Evolutionary conservation across 768 basidiomycete species (phyloP).

Genomic region (Mycena crocata): DNA sequence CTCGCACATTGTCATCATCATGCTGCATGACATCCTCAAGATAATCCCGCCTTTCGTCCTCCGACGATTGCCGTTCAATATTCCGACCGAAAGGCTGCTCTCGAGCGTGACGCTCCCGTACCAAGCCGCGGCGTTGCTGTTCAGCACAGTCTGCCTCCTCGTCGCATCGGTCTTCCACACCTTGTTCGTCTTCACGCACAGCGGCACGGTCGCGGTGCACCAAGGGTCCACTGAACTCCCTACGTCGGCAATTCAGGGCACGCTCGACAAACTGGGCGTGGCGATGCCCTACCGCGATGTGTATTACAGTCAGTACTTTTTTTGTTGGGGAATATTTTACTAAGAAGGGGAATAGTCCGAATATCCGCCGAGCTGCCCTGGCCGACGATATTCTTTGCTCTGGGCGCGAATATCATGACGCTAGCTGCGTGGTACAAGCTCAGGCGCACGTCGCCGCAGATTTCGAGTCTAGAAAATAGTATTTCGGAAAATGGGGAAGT

Average conservation of each 20-base stretch:
- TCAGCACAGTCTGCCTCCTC: constrained; percentile 13
- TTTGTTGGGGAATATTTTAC: not conserved
- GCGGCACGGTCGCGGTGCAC: constrained; percentile 20
- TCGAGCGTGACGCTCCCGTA: constrained; percentile 24
- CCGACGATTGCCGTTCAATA: constrained; percentile 12
- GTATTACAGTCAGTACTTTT: constrained; percentile 25
- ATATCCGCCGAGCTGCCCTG: constrained; percentile 16
- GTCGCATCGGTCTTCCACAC: constrained; percentile 25
- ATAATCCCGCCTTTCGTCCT: constrained; percentile 31
- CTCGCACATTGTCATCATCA: constrained; percentile 26
- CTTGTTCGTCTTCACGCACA: constrained; percentile 23
- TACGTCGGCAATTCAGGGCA: not conserved
- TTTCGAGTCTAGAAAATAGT: constrained; percentile 2
- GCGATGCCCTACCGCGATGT: constrained; percentile 23
- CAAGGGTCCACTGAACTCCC: constrained; percentile 17
- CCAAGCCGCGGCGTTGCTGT: constrained; percentile 22
- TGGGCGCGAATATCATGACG: constrained; percentile 16
- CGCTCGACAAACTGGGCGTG: constrained; percentile 26
- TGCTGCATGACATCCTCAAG: constrained; percentile 32
- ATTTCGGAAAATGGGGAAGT: constrained; percentile 1
- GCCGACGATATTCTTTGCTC: constrained; percentile 16
- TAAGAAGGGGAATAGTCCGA: constrained; percentile 11
- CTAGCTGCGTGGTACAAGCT: constrained; percentile 20
- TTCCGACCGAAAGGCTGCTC: constrained; percentile 8
- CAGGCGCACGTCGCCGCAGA: not conserved